These are phyloP conservation scores for Colletotrichum filicis DNA, from an alignment of 2,329 filamentous ascomycete genomes.

Conservation along the genomic window DNA sequence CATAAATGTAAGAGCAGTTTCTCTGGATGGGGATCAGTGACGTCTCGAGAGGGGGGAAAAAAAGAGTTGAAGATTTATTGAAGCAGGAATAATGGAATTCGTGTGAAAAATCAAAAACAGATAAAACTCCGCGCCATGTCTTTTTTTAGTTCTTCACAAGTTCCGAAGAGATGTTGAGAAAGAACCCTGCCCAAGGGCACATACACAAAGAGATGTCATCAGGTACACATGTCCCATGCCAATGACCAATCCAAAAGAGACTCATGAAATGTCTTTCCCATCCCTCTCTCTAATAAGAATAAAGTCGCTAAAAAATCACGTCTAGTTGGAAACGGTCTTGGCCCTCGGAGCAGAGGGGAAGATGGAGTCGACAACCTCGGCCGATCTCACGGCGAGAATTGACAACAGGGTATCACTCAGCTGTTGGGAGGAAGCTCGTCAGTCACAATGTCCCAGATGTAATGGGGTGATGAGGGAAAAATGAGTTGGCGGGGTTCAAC, in stretches of 20 bases:
- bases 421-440: slow-evolving; percentile 49
- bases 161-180: slow-evolving; percentile 4
- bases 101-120: background rate
- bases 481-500: slow-evolving; percentile 48
- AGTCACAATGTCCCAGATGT: slow-evolving; percentile 32
- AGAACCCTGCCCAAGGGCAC: background rate
- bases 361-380: slow-evolving; percentile 81
- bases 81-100: background rate
- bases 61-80: background rate
- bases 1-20: background rate
- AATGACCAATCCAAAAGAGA: slow-evolving; percentile 1
- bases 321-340: slow-evolving; percentile 32
- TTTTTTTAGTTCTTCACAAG: slow-evolving; percentile 31
- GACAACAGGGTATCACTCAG: slow-evolving; percentile 86
- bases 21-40: background rate
- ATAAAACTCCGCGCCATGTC: slow-evolving; percentile 33
- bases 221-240: slow-evolving; percentile 7
- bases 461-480: background rate
- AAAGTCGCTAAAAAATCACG: background rate
- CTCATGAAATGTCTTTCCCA: background rate
- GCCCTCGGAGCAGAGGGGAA: slow-evolving; percentile 55
- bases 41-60: background rate
- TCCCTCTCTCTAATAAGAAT: slow-evolving; percentile 16
- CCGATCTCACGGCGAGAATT: slow-evolving; percentile 79
- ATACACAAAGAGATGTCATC: slow-evolving; percentile 14